Percentiles rank a stretch among this genome's conserved stretches.
These are phyloP conservation scores for Aspergillus pseudoterreus DNA, from an alignment of 2,329 filamentous ascomycete genomes.

Conservation along the genomic window DNA sequence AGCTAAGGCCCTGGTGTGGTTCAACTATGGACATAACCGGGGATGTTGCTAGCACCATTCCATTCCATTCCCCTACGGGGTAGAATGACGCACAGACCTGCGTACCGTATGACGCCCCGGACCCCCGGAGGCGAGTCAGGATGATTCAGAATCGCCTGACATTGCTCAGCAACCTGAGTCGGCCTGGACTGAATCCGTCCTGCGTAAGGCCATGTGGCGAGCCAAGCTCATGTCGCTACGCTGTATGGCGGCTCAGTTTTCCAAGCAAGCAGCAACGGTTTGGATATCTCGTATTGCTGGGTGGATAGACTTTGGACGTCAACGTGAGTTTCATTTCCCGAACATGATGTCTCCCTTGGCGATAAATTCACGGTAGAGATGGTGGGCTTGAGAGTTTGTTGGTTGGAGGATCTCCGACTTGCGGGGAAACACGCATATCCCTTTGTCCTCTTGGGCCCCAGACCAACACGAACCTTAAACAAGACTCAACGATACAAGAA, in stretches of 20 bases:
- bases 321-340: too few relatives aligned
- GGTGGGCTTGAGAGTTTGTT: too few relatives aligned
- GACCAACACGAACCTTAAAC: too few relatives aligned
- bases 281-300: not conserved
- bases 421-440: too few relatives aligned
- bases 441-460: too few relatives aligned
- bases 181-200: not conserved
- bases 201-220: not conserved
- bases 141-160: not conserved
- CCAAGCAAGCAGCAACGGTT: not conserved
- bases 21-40: not conserved
- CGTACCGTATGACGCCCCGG: not conserved
- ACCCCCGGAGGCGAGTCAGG: not conserved
- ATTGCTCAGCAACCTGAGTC: not conserved
- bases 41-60: not conserved
- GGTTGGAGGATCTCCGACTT: too few relatives aligned
- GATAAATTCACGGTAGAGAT: not conserved
- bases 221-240: not conserved
- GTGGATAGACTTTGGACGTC: not conserved
- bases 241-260: not conserved
- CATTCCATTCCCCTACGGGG: not conserved
- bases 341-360: not conserved
- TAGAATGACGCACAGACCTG: not conserved
- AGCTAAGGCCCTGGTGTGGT: not conserved
- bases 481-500: not conserved